Conservation (phyloP, 2,329 filamentous ascomycete species). For the Trichoderma polysporum region DNA sequence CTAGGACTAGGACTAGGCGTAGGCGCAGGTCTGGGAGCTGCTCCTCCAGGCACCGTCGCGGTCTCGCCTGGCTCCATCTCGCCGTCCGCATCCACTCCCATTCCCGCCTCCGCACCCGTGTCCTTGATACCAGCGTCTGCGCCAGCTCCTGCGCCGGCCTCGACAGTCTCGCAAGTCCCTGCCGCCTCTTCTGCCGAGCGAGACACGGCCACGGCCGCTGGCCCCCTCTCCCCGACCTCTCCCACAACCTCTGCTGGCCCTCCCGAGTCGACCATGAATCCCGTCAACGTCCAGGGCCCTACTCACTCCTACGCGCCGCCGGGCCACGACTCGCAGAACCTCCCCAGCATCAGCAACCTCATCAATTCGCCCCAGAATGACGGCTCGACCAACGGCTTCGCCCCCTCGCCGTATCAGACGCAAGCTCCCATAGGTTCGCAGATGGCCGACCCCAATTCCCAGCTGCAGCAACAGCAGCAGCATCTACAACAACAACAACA, state of each 20-base stretch:
- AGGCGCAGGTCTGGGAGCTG: neutral
- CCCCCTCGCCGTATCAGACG: slow-evolving; percentile 19
- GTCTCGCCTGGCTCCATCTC: slow-evolving; percentile 21
- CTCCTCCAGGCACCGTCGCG: slow-evolving; percentile 20
- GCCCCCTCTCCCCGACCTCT: neutral
- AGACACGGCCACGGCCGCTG: slow-evolving; percentile 10
- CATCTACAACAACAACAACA: slow-evolving; percentile 16
- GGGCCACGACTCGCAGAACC: slow-evolving; percentile 61
- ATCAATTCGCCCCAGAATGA: slow-evolving; percentile 60
- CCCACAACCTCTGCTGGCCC: slow-evolving; percentile 14
- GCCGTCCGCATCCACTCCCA: slow-evolving; percentile 23
- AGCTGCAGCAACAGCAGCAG: slow-evolving; percentile 24
- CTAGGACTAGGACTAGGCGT: neutral
- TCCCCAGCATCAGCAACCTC: slow-evolving; percentile 79
- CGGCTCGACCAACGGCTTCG: slow-evolving; percentile 35
- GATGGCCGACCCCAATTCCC: slow-evolving; percentile 19
- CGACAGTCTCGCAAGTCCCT: no score
- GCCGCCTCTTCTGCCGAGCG: slow-evolving; percentile 1
- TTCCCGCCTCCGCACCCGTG: slow-evolving; percentile 23
- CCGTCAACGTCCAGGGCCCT: slow-evolving; percentile 30
- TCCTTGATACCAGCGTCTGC: slow-evolving; percentile 24
- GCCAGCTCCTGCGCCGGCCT: slow-evolving; percentile 23
- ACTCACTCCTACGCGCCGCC: slow-evolving; percentile 29
- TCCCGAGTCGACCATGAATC: slow-evolving; percentile 32
- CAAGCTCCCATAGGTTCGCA: slow-evolving; percentile 23